These are phyloP conservation scores for Salinomyces thailandicus DNA, from an alignment of 2,329 filamentous ascomycete species.

Conservation along the genomic window DNA sequence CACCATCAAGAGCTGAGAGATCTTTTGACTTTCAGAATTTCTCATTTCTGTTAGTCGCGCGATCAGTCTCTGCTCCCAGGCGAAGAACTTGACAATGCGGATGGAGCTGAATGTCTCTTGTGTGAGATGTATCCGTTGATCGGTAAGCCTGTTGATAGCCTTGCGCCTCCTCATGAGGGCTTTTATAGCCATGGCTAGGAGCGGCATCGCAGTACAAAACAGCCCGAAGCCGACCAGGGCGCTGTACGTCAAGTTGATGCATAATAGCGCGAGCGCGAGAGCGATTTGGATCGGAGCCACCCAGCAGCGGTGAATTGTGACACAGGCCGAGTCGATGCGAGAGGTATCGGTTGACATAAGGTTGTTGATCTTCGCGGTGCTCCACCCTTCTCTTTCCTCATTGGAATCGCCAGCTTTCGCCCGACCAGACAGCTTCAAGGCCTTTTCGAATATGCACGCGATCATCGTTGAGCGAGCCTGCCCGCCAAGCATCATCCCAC, in stretches of 20 bases:
- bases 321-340: conserved; percentile 31
- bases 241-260: background rate
- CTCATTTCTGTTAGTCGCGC: conserved; percentile 44
- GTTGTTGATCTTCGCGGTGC: conserved; percentile 1
- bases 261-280: background rate
- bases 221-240: background rate
- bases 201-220: background rate
- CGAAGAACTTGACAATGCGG: conserved; percentile 85
- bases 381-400: background rate
- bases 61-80: conserved; percentile 78
- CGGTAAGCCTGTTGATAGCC: background rate
- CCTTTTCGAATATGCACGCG: background rate
- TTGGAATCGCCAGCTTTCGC: background rate
- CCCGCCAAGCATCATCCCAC: background rate
- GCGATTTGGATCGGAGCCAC: background rate
- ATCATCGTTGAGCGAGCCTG: background rate
- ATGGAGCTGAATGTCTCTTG: conserved; percentile 85
- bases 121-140: conserved; percentile 44
- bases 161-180: background rate
- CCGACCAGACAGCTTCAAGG: background rate
- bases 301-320: background rate
- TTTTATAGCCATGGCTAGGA: background rate
- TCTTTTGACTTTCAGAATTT: background rate
- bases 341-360: conserved; percentile 1
- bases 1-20: background rate